A percentile compares a stretch with the other conserved stretches of the same genome.
These are phyloP conservation scores for Oryza glumipatula DNA, from an alignment of 176 grass and related monocot genomes.

Conservation along the genomic window DNA sequence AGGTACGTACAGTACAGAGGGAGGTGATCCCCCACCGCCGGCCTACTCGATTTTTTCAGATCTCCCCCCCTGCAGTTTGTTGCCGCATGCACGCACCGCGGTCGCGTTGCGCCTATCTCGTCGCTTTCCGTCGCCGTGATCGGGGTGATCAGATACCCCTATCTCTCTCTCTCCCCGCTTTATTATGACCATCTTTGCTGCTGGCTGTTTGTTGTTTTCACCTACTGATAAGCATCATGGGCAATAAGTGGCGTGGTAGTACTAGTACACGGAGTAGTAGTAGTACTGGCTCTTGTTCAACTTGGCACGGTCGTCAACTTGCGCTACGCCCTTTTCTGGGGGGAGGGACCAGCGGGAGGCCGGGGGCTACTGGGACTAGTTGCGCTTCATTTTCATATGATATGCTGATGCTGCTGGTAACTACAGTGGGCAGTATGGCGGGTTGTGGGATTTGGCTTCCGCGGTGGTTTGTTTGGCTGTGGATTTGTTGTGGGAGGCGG, in stretches of 20 bases:
- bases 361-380: not conserved
- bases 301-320: slow-evolving; percentile 53
- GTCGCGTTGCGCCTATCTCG: not conserved
- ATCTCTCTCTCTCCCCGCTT: not conserved
- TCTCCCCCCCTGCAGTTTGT: not conserved
- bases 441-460: not conserved
- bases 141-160: not conserved
- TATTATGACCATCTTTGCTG: slow-evolving; percentile 30
- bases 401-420: not conserved
- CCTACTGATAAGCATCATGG: slow-evolving; percentile 13
- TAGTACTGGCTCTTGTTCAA: not conserved
- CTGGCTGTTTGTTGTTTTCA: not conserved
- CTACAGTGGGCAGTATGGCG: not conserved
- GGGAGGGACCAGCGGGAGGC: slow-evolving; percentile 31
- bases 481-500: not conserved
- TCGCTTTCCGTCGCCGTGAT: slow-evolving; percentile 45
- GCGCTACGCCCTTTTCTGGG: slow-evolving; percentile 33
- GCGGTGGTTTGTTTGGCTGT: not conserved
- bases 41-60: no score
- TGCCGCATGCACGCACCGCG: not conserved
- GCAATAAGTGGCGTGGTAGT: not conserved
- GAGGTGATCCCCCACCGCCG: no score
- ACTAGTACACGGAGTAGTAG: not conserved
- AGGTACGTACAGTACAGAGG: no score
- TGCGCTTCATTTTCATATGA: slow-evolving; percentile 18